A percentile compares a stretch with the other conserved stretches of the same genome.
phyloP scores from a whole-genome alignment of 225 moss, liverwort and hornwort genomes.

The Straminergon stramineum region DNA sequence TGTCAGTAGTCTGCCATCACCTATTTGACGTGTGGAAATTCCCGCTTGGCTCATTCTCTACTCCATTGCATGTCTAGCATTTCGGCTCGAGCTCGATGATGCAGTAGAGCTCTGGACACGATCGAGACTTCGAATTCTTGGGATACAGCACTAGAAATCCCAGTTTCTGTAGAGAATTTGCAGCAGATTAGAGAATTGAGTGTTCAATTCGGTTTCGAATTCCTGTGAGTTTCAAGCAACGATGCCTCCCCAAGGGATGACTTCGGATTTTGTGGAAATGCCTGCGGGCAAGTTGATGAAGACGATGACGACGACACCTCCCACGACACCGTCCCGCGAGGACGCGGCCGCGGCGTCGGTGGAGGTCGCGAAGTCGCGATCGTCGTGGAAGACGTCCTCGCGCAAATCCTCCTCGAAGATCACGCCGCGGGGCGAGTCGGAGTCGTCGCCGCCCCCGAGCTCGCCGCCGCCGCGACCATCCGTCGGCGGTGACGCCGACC shows the following conservation, averaged over 20 bases:
- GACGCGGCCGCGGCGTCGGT: not conserved
- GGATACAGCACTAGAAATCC: not conserved
- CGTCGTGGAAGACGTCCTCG: conserved; percentile 17
- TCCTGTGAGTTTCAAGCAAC: not conserved
- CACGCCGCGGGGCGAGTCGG: not conserved
- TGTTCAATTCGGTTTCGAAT: not conserved
- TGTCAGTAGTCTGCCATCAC: not conserved
- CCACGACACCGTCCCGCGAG: not conserved
- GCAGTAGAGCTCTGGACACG: not conserved
- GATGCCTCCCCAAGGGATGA: conserved; percentile 31
- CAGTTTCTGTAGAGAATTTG: not conserved
- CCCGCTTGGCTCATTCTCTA: not conserved
- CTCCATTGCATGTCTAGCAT: not conserved
- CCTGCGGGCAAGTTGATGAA: not conserved
- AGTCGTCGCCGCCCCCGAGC: not conserved
- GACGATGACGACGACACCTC: not conserved
- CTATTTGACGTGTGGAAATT: not conserved
- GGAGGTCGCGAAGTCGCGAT: not conserved
- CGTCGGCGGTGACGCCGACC: not conserved
- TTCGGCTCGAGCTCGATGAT: not conserved
- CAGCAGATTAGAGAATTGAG: not conserved
- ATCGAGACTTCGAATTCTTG: not conserved
- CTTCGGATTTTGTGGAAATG: conserved; percentile 9
- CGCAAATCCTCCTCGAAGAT: conserved; percentile 6
- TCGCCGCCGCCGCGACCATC: not conserved